These are phyloP conservation scores for Phytophthora litchii DNA, from an alignment of 352 stramenopile genomes.

Conservation along the genomic window DNA sequence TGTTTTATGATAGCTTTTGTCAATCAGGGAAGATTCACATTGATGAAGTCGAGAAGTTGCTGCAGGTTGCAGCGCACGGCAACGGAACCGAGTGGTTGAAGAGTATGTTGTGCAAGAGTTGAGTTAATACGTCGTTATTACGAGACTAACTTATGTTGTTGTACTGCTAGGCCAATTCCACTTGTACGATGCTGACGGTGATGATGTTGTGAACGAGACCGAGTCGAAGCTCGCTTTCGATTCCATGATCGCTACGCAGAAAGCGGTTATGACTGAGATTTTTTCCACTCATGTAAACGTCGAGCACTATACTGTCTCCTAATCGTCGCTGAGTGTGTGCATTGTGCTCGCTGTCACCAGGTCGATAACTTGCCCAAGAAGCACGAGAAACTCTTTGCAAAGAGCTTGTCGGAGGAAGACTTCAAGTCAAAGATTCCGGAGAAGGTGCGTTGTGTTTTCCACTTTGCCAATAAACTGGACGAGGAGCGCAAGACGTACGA, in stretches of 20 bases:
- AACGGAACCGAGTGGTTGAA: slow-evolving; percentile 52
- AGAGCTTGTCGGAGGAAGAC: slow-evolving; percentile 60
- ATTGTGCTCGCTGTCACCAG: slow-evolving; percentile 22
- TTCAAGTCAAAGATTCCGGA: slow-evolving; percentile 77
- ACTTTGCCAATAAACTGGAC: slow-evolving; percentile 70
- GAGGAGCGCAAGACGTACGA: slow-evolving; percentile 57
- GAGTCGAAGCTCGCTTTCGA: slow-evolving; percentile 67
- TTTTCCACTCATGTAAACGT: slow-evolving; percentile 62
- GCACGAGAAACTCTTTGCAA: slow-evolving; percentile 53
- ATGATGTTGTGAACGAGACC: slow-evolving; percentile 55
- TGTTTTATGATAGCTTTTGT: too few species aligned
- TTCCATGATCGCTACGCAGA: slow-evolving; percentile 64
- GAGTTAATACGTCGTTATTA: not conserved
- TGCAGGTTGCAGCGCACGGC: slow-evolving; percentile 42
- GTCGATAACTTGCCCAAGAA: slow-evolving; percentile 73
- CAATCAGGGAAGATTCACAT: slow-evolving; percentile 46
- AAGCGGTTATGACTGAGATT: slow-evolving; percentile 58
- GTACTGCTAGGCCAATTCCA: slow-evolving; percentile 60
- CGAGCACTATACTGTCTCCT: not conserved
- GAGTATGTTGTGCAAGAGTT: slow-evolving; percentile 24
- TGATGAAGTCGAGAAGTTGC: slow-evolving; percentile 47
- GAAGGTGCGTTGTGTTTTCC: slow-evolving; percentile 77
- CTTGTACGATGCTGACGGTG: slow-evolving; percentile 58
- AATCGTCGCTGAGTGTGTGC: slow-evolving; percentile 3
- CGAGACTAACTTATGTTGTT: slow-evolving; percentile 10